Conservation (phyloP, 2,329 filamentous ascomycete species). For the Talaromyces sp. region DNA sequence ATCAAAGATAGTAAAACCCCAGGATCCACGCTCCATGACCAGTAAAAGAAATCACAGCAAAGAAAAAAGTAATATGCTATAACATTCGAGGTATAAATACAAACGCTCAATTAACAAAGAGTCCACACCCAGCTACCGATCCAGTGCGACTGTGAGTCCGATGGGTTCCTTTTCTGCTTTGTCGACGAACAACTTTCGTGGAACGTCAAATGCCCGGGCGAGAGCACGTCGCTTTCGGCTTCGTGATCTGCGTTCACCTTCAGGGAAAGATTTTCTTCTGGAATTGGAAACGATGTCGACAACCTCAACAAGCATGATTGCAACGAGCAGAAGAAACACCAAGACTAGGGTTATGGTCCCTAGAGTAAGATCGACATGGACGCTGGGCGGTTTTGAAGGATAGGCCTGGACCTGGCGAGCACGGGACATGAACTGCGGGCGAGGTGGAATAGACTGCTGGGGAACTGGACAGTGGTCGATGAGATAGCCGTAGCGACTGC, state of each 20-base stretch:
- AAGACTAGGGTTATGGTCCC: background rate
- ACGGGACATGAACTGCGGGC: background rate
- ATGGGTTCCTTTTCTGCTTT: background rate
- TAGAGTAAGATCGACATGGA: background rate
- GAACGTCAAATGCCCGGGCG: background rate
- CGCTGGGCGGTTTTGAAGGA: background rate
- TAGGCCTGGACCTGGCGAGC: background rate
- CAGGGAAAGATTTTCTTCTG: background rate
- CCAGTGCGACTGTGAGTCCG: background rate
- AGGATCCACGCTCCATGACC: no score
- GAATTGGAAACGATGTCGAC: background rate
- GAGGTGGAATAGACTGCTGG: background rate
- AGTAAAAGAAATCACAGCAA: background rate
- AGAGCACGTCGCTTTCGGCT: background rate
- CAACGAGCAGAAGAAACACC: constrained; percentile 3
- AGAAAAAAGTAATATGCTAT: background rate
- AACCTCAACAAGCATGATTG: constrained; percentile 7
- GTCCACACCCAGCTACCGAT: background rate
- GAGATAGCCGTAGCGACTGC: constrained; percentile 8
- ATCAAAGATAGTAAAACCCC: background rate
- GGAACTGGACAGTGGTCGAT: constrained; percentile 3
- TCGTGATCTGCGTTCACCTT: background rate
- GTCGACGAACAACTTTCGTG: background rate
- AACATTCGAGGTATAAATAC: background rate
- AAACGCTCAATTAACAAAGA: background rate